Base-by-base conservation (phyloP, 1,284 basidiomycete species). In the Cystobasidiaceae sp. region DNA sequence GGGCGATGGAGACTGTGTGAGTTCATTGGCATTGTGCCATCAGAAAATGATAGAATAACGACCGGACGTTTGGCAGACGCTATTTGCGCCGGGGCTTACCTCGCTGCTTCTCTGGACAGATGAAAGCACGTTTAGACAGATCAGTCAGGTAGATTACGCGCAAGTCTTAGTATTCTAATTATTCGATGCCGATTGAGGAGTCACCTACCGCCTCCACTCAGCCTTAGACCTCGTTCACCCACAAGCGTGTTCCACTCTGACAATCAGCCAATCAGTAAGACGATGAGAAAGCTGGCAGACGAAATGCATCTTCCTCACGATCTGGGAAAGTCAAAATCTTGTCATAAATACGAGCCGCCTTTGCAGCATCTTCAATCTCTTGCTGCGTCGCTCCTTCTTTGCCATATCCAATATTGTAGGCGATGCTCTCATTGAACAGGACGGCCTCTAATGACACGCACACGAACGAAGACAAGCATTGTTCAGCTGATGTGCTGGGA, bases 1-100 rank as follows among this genome's bases (percentile, higher is more conserved):
- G 81, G 0, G 92, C 90, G 72, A 96, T 86, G 11, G 91, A 87
- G 11, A 92, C 88, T 3, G 88, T 82, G 74, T n/a, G n/a, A n/a
- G n/a, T n/a, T n/a, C n/a, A n/a, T n/a, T n/a, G n/a, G n/a, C n/a
- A n/a, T n/a, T n/a, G n/a, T n/a, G n/a, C n/a, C n/a, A n/a, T n/a
- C n/a, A n/a, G n/a, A 30, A 92, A 90, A 78, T 89, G 89, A 78
- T 91, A n/a, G 86, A 84, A 27, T 84, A 84, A 70, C 85, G 85
- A 23, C 17, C 23, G 19, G n/a, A 13, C 30, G 11, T 5, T 44
- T 6, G 2, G 55, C 27, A 15, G 17, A 9, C 32, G 17, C 1
- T 9, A 25, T 5, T 6, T 48, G 41, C 27, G 43, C n/a, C 19
- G 3, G 23, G n/a, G 21, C 34, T 34, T 7, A 61, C 59, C 59